Percentiles rank a stretch among this genome's conserved stretches.
These are phyloP conservation scores for Vitis hybrid DNA, from an alignment of 177 flowering plant species.

Conservation along the genomic window DNA sequence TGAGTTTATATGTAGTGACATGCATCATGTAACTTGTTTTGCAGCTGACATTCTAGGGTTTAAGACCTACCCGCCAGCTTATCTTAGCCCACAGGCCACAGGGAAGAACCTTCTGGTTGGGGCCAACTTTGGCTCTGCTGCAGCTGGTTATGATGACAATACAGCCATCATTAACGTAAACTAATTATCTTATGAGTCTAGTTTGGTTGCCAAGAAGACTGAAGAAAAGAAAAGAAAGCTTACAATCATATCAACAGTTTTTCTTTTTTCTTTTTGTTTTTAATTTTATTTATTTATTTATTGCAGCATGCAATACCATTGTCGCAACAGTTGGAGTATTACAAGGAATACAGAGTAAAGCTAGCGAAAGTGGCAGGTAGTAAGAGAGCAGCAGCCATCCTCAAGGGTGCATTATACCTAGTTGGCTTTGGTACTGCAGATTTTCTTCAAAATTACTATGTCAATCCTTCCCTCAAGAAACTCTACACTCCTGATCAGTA, in stretches of 20 bases:
- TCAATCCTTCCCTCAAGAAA: slow-evolving; percentile 71
- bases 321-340: slow-evolving; percentile 67
- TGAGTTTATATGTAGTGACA: too few relatives aligned
- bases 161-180: slow-evolving; percentile 64
- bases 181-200: neutral
- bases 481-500: slow-evolving; percentile 66
- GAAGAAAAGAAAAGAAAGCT: neutral
- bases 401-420: slow-evolving; percentile 64
- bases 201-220: neutral
- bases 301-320: slow-evolving; percentile 78
- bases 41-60: slow-evolving; percentile 93
- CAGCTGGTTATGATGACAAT: slow-evolving; percentile 81
- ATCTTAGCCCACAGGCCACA: slow-evolving; percentile 87
- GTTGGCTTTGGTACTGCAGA: slow-evolving; percentile 75
- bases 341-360: slow-evolving; percentile 74
- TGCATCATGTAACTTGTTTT: neutral
- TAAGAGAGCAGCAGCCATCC: slow-evolving; percentile 53
- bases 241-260: neutral
- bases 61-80: slow-evolving; percentile 67
- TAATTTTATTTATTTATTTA: neutral
- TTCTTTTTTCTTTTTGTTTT: neutral
- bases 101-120: slow-evolving; percentile 88
- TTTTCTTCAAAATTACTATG: slow-evolving; percentile 79
- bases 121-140: slow-evolving; percentile 94
- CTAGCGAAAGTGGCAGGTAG: slow-evolving; percentile 64